These are phyloP conservation scores for Heterobasidion parviporum DNA, from an alignment of 1,284 basidiomycete species.

Conservation along the genomic window DNA sequence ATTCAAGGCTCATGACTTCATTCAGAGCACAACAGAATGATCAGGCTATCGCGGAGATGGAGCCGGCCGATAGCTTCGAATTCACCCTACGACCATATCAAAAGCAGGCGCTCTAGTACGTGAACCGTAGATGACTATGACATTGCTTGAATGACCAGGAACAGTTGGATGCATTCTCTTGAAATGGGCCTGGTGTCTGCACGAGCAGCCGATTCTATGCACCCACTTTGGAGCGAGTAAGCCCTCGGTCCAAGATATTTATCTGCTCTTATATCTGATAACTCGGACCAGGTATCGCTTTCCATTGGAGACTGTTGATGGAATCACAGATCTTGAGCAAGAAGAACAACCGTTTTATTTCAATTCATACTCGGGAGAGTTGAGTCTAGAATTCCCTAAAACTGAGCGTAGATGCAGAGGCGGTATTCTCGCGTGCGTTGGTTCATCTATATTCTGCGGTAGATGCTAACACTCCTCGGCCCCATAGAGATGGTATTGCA, in stretches of 20 bases:
- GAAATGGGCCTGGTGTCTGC: constrained; percentile 69
- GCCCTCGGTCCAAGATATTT: constrained; percentile 15
- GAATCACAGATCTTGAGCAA: constrained; percentile 58
- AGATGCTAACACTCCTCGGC: background rate
- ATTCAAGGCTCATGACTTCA: constrained; percentile 1
- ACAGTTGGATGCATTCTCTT: constrained; percentile 88
- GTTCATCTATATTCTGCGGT: constrained; percentile 7
- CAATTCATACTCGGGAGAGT: constrained; percentile 92
- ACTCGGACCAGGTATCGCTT: constrained; percentile 52
- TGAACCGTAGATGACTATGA: constrained; percentile 1
- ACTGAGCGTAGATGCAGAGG: constrained; percentile 77
- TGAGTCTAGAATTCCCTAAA: constrained; percentile 82
- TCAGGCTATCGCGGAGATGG: constrained; percentile 69
- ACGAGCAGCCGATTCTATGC: constrained; percentile 69
- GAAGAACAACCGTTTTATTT: constrained; percentile 67
- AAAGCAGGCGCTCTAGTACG: constrained; percentile 81
- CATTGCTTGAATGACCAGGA: constrained; percentile 2
- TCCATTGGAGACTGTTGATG: constrained; percentile 45
- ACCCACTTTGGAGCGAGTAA: constrained; percentile 94
- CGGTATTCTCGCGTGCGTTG: constrained; percentile 81
- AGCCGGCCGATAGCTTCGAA: constrained; percentile 75
- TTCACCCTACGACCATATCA: constrained; percentile 85
- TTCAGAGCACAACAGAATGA: constrained; percentile 80
- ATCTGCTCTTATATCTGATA: background rate
- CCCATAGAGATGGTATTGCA: constrained; percentile 18